phyloP scores from a whole-genome alignment of 1,139 yeast species.

The Blastobotrys capitulatus region DNA sequence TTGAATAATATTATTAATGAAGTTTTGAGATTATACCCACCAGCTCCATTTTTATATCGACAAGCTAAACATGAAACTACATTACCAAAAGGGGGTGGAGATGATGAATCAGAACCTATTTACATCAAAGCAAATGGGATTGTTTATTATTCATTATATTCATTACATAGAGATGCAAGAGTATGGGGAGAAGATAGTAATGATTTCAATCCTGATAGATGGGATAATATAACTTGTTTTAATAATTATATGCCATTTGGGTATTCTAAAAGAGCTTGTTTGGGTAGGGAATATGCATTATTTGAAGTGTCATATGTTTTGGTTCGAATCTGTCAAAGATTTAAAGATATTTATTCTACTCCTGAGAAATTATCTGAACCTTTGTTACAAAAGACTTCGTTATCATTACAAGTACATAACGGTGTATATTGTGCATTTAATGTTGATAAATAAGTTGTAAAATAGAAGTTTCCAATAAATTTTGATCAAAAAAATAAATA shows the following conservation, averaged over 20 bases:
- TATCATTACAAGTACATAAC: constrained; percentile 2
- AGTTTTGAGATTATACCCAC: constrained; percentile 47
- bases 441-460: not conserved
- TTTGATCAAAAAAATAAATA: no score
- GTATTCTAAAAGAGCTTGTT: constrained; percentile 56
- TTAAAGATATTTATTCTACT: constrained; percentile 18
- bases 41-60: constrained; percentile 51
- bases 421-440: constrained; percentile 4
- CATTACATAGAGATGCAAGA: constrained; percentile 42
- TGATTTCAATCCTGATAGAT: constrained; percentile 47
- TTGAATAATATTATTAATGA: constrained; percentile 47
- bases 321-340: constrained; percentile 40
- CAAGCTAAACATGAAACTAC: constrained; percentile 36
- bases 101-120: constrained; percentile 38
- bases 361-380: constrained; percentile 6
- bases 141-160: constrained; percentile 40
- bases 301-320: constrained; percentile 43
- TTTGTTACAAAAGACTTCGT: not conserved
- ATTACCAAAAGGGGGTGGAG: constrained; percentile 34
- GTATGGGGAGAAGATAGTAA: constrained; percentile 45
- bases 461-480: no score
- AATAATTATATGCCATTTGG: constrained; percentile 42
- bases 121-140: constrained; percentile 45
- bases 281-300: constrained; percentile 55
- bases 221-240: constrained; percentile 33